phyloP scores from a whole-genome alignment of 768 basidiomycete species.

The Lactarius quietus region DNA sequence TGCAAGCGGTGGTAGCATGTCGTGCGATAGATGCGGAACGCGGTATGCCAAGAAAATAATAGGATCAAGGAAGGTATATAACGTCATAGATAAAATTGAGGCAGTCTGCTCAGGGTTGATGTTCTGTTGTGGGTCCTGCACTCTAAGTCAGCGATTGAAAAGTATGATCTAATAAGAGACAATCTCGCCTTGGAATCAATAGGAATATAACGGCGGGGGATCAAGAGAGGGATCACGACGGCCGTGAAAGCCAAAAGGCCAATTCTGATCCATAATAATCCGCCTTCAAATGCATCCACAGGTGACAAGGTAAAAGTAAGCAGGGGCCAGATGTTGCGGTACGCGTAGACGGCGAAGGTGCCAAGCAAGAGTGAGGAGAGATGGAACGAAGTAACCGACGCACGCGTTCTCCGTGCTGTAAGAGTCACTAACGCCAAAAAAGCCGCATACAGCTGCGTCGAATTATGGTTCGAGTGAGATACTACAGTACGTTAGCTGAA shows the following conservation, averaged over 20 bases:
- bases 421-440: constrained; percentile 28
- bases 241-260: constrained; percentile 43
- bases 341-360: constrained; percentile 47
- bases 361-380: constrained; percentile 45
- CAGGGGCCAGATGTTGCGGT: constrained; percentile 58
- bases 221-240: constrained; percentile 49
- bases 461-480: not conserved
- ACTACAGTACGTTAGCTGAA: too few relatives aligned
- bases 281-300: constrained; percentile 46
- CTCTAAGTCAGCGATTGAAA: not conserved
- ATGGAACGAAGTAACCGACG: constrained; percentile 38
- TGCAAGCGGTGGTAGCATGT: constrained; percentile 42
- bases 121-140: constrained; percentile 29
- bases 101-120: constrained; percentile 34
- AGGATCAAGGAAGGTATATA: constrained; percentile 54
- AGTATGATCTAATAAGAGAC: not conserved
- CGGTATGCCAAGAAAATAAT: constrained; percentile 43
- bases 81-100: constrained; percentile 33
- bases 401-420: constrained; percentile 8
- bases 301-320: constrained; percentile 50
- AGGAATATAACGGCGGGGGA: constrained; percentile 56
- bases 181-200: constrained; percentile 47
- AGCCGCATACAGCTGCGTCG: constrained; percentile 25
- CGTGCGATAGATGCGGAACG: constrained; percentile 41
- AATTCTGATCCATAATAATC: constrained; percentile 52